Conservation (phyloP, 2,329 filamentous ascomycete species). For the Ophiosphaerella korrae region DNA sequence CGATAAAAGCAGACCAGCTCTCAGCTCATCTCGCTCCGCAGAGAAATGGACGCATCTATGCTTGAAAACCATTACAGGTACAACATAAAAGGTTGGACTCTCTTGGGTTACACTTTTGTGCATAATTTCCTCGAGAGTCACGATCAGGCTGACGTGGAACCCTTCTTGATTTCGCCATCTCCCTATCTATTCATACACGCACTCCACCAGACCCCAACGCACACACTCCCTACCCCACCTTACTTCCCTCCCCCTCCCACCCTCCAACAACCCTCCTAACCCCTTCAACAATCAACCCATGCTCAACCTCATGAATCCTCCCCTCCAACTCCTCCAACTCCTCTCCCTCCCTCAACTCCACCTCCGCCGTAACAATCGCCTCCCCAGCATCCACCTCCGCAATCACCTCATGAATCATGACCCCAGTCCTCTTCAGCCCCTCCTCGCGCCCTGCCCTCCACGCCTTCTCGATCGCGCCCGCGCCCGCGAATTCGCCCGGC, state of each 20-base stretch:
- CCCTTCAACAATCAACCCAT: constrained; percentile 78
- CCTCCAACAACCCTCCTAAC: constrained; percentile 58
- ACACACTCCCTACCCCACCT: neutral
- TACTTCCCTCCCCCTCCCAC: constrained; percentile 8
- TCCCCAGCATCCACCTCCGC: constrained; percentile 77
- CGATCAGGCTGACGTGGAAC: no score
- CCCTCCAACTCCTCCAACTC: constrained; percentile 68
- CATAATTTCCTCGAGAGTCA: no score
- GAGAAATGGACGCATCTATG: no score
- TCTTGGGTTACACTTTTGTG: no score
- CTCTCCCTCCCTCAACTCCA: constrained; percentile 64
- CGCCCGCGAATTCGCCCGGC: constrained; percentile 76
- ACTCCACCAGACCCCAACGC: neutral
- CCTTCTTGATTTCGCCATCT: no score
- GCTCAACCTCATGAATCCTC: constrained; percentile 77
- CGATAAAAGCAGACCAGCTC: no score
- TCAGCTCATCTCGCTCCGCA: no score
- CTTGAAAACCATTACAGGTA: no score
- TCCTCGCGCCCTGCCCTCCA: constrained; percentile 74
- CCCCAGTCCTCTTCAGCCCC: constrained; percentile 71
- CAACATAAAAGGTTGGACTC: no score
- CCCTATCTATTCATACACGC: no score
- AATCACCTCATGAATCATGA: constrained; percentile 87
- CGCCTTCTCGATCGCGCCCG: constrained; percentile 76
- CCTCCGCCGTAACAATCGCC: constrained; percentile 72